Evolutionary conservation across 2,329 filamentous ascomycete genomes (phyloP).

Genomic region (Hortaea sp.): DNA sequence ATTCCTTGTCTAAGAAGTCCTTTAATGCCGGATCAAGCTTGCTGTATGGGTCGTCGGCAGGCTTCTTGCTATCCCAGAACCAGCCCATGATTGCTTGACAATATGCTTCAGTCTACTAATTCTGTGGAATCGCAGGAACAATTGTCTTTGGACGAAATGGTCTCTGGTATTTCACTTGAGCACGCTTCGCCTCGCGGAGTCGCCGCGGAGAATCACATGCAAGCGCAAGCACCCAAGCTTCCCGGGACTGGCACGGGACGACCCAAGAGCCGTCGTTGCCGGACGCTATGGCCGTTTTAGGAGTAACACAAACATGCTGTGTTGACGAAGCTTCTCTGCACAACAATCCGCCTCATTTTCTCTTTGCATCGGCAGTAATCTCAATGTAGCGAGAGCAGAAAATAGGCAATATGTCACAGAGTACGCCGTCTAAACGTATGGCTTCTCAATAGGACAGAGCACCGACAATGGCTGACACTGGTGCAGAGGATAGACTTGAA

Average conservation of each 20-base stretch:
- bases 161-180: background rate
- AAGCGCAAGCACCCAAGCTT: background rate
- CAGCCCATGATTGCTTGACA: slow-evolving; percentile 44
- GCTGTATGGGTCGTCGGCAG: slow-evolving; percentile 52
- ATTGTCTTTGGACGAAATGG: background rate
- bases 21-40: slow-evolving; percentile 75
- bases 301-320: slow-evolving; percentile 5
- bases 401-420: slow-evolving; percentile 17
- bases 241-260: background rate
- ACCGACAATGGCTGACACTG: slow-evolving; percentile 3
- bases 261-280: background rate
- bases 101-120: background rate
- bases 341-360: background rate
- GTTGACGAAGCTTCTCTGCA: background rate
- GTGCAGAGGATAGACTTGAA: slow-evolving; percentile 19
- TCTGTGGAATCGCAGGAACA: too few relatives aligned
- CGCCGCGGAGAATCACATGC: background rate
- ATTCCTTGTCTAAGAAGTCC: slow-evolving; percentile 76
- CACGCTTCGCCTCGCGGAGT: background rate
- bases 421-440: slow-evolving; percentile 15
- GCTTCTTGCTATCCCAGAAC: slow-evolving; percentile 44
- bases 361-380: too few relatives aligned
- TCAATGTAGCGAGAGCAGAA: too few relatives aligned
- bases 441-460: background rate
- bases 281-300: background rate